Conservation (phyloP, 2,329 filamentous ascomycete genomes). For the Rutstroemia sydowiana region DNA sequence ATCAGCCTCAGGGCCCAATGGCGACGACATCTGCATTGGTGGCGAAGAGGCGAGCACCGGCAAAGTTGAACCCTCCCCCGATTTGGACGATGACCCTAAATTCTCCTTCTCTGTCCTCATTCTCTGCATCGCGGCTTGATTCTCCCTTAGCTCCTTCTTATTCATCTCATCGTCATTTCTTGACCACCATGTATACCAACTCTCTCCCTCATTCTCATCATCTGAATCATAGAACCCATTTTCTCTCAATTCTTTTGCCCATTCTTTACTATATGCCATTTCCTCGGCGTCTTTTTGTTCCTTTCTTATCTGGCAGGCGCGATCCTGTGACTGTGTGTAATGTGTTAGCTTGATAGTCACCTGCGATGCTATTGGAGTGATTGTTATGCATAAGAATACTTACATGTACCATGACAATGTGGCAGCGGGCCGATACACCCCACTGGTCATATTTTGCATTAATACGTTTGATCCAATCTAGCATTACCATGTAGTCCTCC, state of each 20-base stretch:
- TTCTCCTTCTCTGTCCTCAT: no score
- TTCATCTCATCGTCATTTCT: no score
- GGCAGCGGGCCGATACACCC: neutral
- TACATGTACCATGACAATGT: conserved; percentile 6
- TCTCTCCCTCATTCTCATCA: neutral
- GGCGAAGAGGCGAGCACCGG: no score
- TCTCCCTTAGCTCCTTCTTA: no score
- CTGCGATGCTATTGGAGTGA: no score
- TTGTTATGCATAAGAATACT: neutral
- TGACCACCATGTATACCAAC: conserved; percentile 4
- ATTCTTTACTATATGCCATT: neutral
- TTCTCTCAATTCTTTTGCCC: conserved; percentile 1
- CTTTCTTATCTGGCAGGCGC: neutral
- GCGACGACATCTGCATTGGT: no score
- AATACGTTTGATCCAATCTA: neutral
- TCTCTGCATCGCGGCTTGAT: no score
- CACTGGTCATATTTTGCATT: neutral
- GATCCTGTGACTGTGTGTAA: conserved; percentile 1
- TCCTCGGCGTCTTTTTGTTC: neutral
- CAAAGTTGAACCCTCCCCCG: no score
- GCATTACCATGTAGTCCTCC: conserved; percentile 7
- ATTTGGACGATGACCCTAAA: no score
- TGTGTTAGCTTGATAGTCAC: neutral
- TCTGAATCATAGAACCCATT: conserved; percentile 1
- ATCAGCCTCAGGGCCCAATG: no score